These are phyloP conservation scores for Posidonia australis DNA, from an alignment of 106 monocot genomes.

Conservation along the genomic window DNA sequence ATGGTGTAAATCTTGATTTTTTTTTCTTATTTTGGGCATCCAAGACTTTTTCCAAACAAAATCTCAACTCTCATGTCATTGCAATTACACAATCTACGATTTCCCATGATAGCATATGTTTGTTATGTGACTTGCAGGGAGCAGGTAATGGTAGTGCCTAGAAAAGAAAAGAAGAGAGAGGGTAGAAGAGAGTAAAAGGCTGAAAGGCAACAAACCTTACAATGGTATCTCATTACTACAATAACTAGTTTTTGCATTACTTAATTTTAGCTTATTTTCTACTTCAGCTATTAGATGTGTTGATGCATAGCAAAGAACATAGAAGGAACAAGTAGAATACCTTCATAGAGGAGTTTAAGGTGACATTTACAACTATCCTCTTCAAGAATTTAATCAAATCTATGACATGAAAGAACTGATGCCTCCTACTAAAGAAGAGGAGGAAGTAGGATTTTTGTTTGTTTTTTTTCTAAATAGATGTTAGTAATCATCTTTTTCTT, in stretches of 20 bases:
- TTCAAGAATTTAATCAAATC: slow-evolving; percentile 41
- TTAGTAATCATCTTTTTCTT: not conserved
- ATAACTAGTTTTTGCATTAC: not conserved
- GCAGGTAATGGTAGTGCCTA: slow-evolving; percentile 80
- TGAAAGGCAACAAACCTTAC: slow-evolving; percentile 73
- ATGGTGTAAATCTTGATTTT: too few species aligned
- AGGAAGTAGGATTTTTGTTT: slow-evolving; percentile 27
- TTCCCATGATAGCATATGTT: too few species aligned
- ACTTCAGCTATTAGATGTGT: not conserved
- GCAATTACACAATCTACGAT: too few species aligned
- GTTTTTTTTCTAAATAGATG: not conserved
- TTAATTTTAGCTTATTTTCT: not conserved
- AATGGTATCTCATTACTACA: slow-evolving; percentile 32
- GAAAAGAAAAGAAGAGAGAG: slow-evolving; percentile 81
- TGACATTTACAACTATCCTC: slow-evolving; percentile 78
- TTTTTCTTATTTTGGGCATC: too few species aligned
- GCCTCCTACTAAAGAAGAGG: slow-evolving; percentile 30
- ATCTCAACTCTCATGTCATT: too few species aligned
- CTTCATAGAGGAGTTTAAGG: slow-evolving; percentile 76
- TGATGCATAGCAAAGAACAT: slow-evolving; percentile 50
- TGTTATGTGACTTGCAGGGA: slow-evolving; percentile 31
- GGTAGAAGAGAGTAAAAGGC: slow-evolving; percentile 84
- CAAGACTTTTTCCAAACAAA: too few species aligned
- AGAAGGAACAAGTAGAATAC: slow-evolving; percentile 73
- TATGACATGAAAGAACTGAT: slow-evolving; percentile 57